Base-by-base conservation (phyloP, 192 early-diverging fungal genomes). In the Entrophospora sp. region DNA sequence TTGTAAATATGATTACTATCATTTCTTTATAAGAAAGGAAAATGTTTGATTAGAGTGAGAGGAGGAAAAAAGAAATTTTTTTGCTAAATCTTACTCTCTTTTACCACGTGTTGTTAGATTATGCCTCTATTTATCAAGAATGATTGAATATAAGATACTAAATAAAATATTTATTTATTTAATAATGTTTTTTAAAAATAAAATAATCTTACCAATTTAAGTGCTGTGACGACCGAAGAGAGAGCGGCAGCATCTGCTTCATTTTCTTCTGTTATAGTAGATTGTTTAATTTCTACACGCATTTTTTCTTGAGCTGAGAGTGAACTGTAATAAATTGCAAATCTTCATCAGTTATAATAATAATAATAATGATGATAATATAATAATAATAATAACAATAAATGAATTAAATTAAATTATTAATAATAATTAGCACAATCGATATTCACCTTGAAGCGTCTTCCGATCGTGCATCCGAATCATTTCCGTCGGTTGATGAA, bases 391-490 rank as follows among this genome's bases (percentile, higher is more conserved):
- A 1, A 53, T 49, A 34, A 16, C 22, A 16, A 53, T 56, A n/a
- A 40, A 52, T 24, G 20, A 27, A 53, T 64, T 6, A 45, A 14
- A 34, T 32, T 20, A 36, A 34, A 14, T 49, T 22, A 51, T 25
- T 14, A 25, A 44, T 68, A 30, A 31, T 57, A 28, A 30, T 32
- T 61, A 58, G 7, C 7, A 16, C 32, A 0, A 32, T 38, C 28
- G 18, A 45, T 25, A n/a, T n/a, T n/a, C 71, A 74, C 74, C 71
- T 75, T 46, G 58, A 69, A 10, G 67, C 63, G 27, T 12, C 71
- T 20, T 79, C 77, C 32, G 69, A 69, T 10, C 58, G 66, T 13
- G 77, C 64, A 28, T 79, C 77, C 12, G 72, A 73, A 61, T 72
- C 77, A 20, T 36, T 52, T 18, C 69, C 71, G 35, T 73, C 69